Percentiles rank a stretch among this genome's conserved stretches.
These are phyloP conservation scores for Fraxinus dipetala DNA, from an alignment of 305 asterid species.

Conservation along the genomic window DNA sequence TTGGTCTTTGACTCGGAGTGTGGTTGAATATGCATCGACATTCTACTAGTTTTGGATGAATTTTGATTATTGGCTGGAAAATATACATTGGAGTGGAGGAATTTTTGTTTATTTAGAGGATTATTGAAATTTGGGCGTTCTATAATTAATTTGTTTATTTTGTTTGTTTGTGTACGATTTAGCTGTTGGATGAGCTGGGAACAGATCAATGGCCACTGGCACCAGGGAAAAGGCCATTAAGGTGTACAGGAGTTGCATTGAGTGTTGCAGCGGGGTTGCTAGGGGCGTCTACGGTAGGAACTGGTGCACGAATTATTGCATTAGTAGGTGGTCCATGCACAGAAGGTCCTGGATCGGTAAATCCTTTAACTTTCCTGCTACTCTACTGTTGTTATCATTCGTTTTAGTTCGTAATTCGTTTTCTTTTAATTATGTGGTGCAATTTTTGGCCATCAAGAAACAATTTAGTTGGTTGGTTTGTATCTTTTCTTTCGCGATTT, in stretches of 20 bases:
- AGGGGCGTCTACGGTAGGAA: slow-evolving; percentile 74
- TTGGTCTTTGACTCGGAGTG: neutral
- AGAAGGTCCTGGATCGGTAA: slow-evolving; percentile 99
- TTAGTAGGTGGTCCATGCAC: slow-evolving; percentile 99
- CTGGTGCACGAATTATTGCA: slow-evolving; percentile 82
- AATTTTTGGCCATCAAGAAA: neutral
- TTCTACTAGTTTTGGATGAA: neutral
- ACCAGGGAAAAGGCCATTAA: slow-evolving; percentile 71
- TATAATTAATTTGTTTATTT: neutral
- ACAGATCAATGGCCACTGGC: slow-evolving; percentile 84
- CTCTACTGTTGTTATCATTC: neutral
- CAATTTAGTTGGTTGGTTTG: neutral
- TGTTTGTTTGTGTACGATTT: slow-evolving; percentile 21
- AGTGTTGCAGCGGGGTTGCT: slow-evolving; percentile 91
- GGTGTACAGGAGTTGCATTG: slow-evolving; percentile 95
- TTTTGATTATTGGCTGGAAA: neutral
- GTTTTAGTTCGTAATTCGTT: neutral
- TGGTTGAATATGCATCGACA: neutral
- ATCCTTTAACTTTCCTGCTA: slow-evolving; percentile 26
- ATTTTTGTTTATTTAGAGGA: slow-evolving; percentile 7
- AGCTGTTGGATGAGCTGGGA: slow-evolving; percentile 89
- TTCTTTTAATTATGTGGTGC: neutral
- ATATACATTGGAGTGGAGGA: neutral
- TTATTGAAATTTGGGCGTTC: slow-evolving; percentile 3
- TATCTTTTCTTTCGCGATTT: neutral